A percentile compares a stretch with the other conserved stretches of the same genome.
phyloP scores from a whole-genome alignment of 2,329 filamentous ascomycete genomes.

The Ambrosiella beaveri region DNA sequence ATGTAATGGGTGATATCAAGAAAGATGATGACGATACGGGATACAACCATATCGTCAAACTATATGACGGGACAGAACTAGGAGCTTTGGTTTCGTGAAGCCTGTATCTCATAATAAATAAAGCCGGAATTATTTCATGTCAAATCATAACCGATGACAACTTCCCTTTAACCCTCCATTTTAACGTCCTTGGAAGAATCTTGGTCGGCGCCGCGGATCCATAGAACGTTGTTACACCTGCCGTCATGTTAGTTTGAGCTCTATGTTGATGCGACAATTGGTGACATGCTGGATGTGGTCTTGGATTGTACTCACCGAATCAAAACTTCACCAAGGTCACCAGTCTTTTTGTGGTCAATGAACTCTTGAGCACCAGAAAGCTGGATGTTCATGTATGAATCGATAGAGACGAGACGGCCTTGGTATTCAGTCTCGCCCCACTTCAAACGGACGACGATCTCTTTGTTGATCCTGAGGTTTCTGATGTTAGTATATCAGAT shows the following conservation, averaged over 20 bases:
- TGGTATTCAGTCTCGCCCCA: slow-evolving; percentile 98
- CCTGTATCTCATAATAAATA: background rate
- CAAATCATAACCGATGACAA: background rate
- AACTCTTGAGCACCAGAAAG: slow-evolving; percentile 82
- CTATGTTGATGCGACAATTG: background rate
- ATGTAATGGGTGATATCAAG: slow-evolving; percentile 11
- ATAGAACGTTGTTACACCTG: slow-evolving; percentile 94
- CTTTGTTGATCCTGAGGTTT: slow-evolving; percentile 56
- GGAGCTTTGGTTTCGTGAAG: background rate
- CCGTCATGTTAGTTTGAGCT: slow-evolving; percentile 5
- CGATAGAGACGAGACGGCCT: slow-evolving; percentile 76
- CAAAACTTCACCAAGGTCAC: slow-evolving; percentile 73
- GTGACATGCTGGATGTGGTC: background rate
- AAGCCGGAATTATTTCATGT: slow-evolving; percentile 3
- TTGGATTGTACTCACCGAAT: slow-evolving; percentile 47
- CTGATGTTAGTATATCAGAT: background rate
- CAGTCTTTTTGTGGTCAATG: slow-evolving; percentile 72
- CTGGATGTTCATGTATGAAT: slow-evolving; percentile 99
- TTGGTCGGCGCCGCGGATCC: slow-evolving; percentile 50
- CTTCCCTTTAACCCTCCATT: slow-evolving; percentile 36
- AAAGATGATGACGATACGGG: slow-evolving; percentile 3
- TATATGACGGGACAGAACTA: background rate
- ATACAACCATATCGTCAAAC: background rate
- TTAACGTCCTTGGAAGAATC: slow-evolving; percentile 28
- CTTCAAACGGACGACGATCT: slow-evolving; percentile 84